Evolutionary conservation across 768 basidiomycete genomes (phyloP).

Genomic region (Mycena vitilis): DNA sequence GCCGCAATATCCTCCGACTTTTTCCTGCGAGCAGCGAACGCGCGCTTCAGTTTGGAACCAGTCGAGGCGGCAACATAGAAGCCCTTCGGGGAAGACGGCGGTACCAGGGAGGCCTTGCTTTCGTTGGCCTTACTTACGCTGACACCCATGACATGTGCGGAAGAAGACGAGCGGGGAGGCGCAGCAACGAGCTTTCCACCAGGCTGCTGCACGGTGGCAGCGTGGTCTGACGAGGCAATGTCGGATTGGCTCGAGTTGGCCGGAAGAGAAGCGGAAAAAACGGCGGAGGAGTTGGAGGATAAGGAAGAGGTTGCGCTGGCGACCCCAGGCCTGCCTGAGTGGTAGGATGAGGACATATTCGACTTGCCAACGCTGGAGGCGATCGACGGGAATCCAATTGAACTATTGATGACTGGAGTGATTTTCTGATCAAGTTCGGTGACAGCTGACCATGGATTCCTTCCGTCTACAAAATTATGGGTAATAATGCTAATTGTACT

Average conservation of each 20-base stretch:
- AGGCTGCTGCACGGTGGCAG: slow-evolving; percentile 40
- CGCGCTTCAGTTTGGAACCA: slow-evolving; percentile 67
- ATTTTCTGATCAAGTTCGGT: too few species aligned
- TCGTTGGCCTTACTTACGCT: slow-evolving; percentile 40
- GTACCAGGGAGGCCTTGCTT: slow-evolving; percentile 42
- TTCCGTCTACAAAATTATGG: background rate
- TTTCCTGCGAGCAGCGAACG: slow-evolving; percentile 67
- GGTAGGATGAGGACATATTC: slow-evolving; percentile 22
- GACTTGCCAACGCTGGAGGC: slow-evolving; percentile 1
- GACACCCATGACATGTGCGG: slow-evolving; percentile 50
- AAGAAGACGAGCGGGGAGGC: slow-evolving; percentile 44
- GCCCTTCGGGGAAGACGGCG: slow-evolving; percentile 45
- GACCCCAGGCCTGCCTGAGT: slow-evolving; percentile 30
- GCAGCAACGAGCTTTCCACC: slow-evolving; percentile 15
- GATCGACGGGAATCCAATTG: too few species aligned
- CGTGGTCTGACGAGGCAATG: slow-evolving; percentile 33
- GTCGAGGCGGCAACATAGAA: slow-evolving; percentile 54
- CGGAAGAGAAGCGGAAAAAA: slow-evolving; percentile 16
- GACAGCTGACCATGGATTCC: background rate
- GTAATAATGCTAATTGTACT: slow-evolving; percentile 25
- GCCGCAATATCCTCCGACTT: slow-evolving; percentile 61
- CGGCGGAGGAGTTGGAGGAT: slow-evolving; percentile 32
- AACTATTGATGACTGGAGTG: too few species aligned
- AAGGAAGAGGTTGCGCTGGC: slow-evolving; percentile 31
- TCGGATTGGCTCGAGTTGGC: slow-evolving; percentile 31